These are phyloP conservation scores for Akanthomyces muscarius DNA, from an alignment of 2,329 filamentous ascomycete genomes.

Conservation along the genomic window DNA sequence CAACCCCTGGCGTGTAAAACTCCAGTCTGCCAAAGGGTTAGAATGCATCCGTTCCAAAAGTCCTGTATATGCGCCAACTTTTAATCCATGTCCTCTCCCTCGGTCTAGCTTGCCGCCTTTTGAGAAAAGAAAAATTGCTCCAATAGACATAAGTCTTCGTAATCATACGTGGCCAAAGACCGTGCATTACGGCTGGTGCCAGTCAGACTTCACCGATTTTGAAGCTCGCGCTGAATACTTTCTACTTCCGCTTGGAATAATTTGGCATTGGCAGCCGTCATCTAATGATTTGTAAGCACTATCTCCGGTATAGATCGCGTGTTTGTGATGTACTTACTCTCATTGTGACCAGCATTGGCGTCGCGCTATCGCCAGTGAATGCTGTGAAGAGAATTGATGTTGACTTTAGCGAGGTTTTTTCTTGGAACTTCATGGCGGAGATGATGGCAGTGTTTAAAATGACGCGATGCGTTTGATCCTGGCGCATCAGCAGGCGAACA, in stretches of 20 bases:
- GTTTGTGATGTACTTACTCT: conserved; percentile 44
- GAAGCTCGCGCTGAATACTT: conserved; percentile 49
- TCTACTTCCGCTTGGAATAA: conserved; percentile 47
- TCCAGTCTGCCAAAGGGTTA: conserved; percentile 11
- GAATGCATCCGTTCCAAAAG: conserved; percentile 5
- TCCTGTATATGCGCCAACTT: conserved; percentile 17
- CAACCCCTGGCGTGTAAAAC: conserved; percentile 11
- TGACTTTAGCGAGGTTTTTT: conserved; percentile 68
- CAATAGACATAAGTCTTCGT: conserved; percentile 1
- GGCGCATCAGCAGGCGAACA: conserved; percentile 80
- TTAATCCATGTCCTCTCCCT: conserved; percentile 8
- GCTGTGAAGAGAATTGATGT: conserved; percentile 65
- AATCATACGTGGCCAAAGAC: neutral
- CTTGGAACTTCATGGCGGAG: conserved; percentile 73
- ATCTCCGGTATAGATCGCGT: neutral
- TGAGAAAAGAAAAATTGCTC: neutral
- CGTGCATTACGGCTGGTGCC: neutral
- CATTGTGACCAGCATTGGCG: conserved; percentile 56
- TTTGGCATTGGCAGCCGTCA: conserved; percentile 52
- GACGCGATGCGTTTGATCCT: conserved; percentile 82
- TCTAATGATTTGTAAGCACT: conserved; percentile 33
- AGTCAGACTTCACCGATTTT: conserved; percentile 30
- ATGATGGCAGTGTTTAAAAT: conserved; percentile 81
- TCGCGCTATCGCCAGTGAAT: conserved; percentile 52
- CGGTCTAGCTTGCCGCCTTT: conserved; percentile 3